These are phyloP conservation scores for Xylariaceae sp. DNA, from an alignment of 2,329 filamentous ascomycete genomes.

Conservation along the genomic window DNA sequence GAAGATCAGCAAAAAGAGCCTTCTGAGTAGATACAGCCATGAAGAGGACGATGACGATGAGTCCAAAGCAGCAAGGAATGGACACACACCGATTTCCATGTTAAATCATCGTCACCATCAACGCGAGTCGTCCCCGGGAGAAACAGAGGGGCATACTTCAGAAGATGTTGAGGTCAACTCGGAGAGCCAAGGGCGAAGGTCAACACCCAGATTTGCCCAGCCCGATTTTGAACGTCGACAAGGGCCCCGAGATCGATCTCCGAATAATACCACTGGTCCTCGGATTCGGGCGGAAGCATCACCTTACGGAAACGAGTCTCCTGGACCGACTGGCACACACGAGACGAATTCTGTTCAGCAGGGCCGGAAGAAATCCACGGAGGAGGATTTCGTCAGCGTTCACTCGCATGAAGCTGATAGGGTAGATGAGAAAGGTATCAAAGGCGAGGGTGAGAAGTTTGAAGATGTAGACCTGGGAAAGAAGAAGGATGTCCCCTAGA, in stretches of 20 bases:
- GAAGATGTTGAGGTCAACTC: too few relatives aligned
- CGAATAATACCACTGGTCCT: too few relatives aligned
- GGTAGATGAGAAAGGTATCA: conserved; percentile 1
- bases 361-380: background rate
- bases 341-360: too few relatives aligned
- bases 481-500: background rate
- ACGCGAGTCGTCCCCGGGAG: background rate
- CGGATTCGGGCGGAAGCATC: too few relatives aligned
- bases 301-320: too few relatives aligned
- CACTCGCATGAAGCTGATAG: background rate
- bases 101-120: conserved; percentile 1
- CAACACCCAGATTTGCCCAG: too few relatives aligned
- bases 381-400: background rate
- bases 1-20: conserved; percentile 33
- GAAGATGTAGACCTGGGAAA: conserved; percentile 9
- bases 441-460: conserved; percentile 2
- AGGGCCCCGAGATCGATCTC: too few relatives aligned
- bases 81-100: conserved; percentile 2
- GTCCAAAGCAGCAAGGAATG: conserved; percentile 12
- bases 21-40: conserved; percentile 27
- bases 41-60: conserved; percentile 28
- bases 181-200: too few relatives aligned
- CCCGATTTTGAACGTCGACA: too few relatives aligned
- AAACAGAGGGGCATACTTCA: too few relatives aligned
- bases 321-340: too few relatives aligned